Percentiles rank a stretch among this genome's conserved stretches.
phyloP scores from a whole-genome alignment of 164 flowering plant genomes.

The Vitis rupestris region DNA sequence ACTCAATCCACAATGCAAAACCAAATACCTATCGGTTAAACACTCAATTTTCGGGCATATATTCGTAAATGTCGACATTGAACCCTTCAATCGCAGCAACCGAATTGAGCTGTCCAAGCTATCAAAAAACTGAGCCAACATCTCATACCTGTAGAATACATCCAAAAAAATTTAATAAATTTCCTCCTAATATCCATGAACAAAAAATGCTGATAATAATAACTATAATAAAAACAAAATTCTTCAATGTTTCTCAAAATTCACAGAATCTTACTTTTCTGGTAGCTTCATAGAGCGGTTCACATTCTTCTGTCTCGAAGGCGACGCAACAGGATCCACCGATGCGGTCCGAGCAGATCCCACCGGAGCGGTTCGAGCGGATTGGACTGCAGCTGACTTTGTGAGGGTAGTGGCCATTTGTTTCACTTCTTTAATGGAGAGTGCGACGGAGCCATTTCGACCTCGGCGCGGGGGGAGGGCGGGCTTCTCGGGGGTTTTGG shows the following conservation, averaged over 20 bases:
- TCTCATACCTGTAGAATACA: conserved; percentile 30
- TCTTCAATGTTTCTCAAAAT: neutral
- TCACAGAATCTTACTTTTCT: conserved; percentile 20
- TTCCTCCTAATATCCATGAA: neutral
- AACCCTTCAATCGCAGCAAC: conserved; percentile 55
- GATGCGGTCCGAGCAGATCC: too few species aligned
- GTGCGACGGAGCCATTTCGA: conserved; percentile 26
- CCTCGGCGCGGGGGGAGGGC: conserved; percentile 10
- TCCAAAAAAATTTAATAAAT: conserved; percentile 11
- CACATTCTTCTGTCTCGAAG: neutral
- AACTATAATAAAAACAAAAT: neutral
- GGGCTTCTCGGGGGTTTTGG: conserved; percentile 34
- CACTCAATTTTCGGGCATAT: conserved; percentile 46
- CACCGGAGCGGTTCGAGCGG: too few species aligned
- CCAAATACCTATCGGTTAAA: conserved; percentile 68
- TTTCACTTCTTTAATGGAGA: conserved; percentile 30
- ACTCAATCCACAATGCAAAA: neutral
- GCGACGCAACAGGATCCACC: too few species aligned
- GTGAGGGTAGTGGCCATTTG: conserved; percentile 20
- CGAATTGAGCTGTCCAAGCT: conserved; percentile 54
- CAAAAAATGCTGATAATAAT: too few species aligned
- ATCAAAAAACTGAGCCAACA: conserved; percentile 26
- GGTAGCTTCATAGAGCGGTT: conserved; percentile 19
- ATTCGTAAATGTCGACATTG: conserved; percentile 45
- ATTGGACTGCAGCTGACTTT: too few species aligned